These are phyloP conservation scores for Penicillium brasilianum DNA, from an alignment of 2,329 filamentous ascomycete species.

Conservation along the genomic window DNA sequence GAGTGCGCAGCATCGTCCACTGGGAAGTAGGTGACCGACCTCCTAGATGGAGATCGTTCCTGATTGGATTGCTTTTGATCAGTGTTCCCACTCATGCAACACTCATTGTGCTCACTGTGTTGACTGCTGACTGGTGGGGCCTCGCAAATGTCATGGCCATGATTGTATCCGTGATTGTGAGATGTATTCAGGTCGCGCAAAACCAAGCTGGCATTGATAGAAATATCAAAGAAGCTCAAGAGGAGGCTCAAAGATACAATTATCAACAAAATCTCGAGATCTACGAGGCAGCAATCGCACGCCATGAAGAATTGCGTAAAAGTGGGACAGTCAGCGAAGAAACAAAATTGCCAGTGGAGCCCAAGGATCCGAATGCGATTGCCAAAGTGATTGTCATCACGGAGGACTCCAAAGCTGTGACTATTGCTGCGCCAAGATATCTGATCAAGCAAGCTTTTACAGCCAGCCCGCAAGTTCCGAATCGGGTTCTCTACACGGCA, in stretches of 20 bases:
- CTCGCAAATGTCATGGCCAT: conserved; percentile 20
- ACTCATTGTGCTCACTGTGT: conserved; percentile 2
- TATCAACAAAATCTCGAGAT: neutral
- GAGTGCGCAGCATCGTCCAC: conserved; percentile 14
- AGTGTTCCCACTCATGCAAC: neutral
- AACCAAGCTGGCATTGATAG: conserved; percentile 16
- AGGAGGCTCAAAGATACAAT: neutral
- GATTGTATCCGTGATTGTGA: conserved; percentile 14
- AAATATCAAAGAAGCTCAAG: conserved; percentile 10
- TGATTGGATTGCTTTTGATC: neutral
- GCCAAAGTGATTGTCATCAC: conserved; percentile 17
- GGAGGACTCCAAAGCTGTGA: conserved; percentile 19
- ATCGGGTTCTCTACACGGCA: conserved; percentile 1
- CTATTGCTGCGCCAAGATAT: conserved; percentile 14
- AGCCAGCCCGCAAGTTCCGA: conserved; percentile 5
- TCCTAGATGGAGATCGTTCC: neutral
- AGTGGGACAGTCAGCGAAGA: neutral
- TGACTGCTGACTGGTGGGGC: conserved; percentile 20
- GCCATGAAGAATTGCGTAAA: neutral
- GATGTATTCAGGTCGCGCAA: conserved; percentile 15
- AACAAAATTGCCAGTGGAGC: neutral
- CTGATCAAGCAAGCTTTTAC: conserved; percentile 15
- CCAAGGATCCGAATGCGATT: neutral
- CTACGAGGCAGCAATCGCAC: neutral
- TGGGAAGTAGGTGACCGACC: conserved; percentile 15